A percentile compares a stretch with the other conserved stretches of the same genome.
phyloP scores from a whole-genome alignment of 805 yeast species.

The Brettanomyces bruxellensis region DNA sequence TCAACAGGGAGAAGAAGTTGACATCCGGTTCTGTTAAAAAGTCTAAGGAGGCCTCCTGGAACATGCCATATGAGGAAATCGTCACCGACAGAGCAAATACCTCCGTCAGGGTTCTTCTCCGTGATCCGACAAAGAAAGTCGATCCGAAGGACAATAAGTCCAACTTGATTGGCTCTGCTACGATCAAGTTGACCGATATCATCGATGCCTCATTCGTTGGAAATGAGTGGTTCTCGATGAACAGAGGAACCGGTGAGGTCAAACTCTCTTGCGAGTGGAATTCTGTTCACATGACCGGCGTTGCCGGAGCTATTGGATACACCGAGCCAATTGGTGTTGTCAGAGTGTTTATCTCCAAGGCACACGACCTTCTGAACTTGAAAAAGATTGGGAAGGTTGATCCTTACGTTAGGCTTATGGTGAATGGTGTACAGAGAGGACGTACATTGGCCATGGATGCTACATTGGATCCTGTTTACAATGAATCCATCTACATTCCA shows the following conservation, averaged over 20 bases:
- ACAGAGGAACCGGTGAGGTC: constrained; percentile 63
- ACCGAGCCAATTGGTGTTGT: constrained; percentile 93
- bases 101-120: constrained; percentile 58
- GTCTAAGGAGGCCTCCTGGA: constrained; percentile 61
- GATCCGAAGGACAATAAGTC: constrained; percentile 39
- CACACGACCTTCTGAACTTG: constrained; percentile 69
- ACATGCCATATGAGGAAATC: constrained; percentile 46
- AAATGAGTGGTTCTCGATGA: constrained; percentile 66
- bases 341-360: constrained; percentile 62
- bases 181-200: constrained; percentile 52
- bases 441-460: constrained; percentile 65
- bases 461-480: constrained; percentile 74
- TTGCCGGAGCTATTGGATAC: constrained; percentile 68
- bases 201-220: constrained; percentile 74
- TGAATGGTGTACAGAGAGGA: constrained; percentile 67
- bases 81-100: constrained; percentile 63
- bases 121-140: constrained; percentile 45
- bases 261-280: constrained; percentile 71
- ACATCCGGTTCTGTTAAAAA: constrained; percentile 53
- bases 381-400: constrained; percentile 88
- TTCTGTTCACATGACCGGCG: constrained; percentile 66
- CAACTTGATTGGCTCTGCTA: constrained; percentile 48
- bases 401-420: constrained; percentile 76
- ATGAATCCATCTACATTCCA: constrained; percentile 74
- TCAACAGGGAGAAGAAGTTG: constrained; percentile 51